Conservation (phyloP, 495 filamentous ascomycete species). For the Ascobolus immersus region DNA sequence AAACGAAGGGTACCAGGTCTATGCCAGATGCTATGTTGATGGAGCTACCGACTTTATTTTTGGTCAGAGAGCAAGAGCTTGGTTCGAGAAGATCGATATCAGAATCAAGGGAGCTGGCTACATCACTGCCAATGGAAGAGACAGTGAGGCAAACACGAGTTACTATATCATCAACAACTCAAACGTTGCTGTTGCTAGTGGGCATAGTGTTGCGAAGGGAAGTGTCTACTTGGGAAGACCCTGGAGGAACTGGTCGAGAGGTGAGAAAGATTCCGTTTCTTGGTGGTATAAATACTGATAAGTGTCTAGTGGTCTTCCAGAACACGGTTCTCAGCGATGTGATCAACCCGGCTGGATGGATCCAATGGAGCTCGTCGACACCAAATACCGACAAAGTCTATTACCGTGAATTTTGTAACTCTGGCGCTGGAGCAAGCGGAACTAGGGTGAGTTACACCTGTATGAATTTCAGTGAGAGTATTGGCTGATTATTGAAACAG, state of each 20-base stretch:
- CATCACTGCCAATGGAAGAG: constrained; percentile 36
- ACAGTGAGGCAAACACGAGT: constrained; percentile 22
- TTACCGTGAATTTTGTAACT: constrained; percentile 35
- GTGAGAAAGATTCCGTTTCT: not conserved
- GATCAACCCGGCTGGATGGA: constrained; percentile 37
- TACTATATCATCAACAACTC: constrained; percentile 41
- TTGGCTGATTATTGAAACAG: constrained; percentile 5
- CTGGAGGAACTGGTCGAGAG: constrained; percentile 31
- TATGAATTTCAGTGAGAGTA: not conserved
- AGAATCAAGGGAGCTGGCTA: constrained; percentile 27
- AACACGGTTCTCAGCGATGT: constrained; percentile 27
- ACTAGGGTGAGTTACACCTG: constrained; percentile 17
- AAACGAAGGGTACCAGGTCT: constrained; percentile 33
- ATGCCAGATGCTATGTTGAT: constrained; percentile 27
- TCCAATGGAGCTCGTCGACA: constrained; percentile 26
- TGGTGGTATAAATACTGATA: no score
- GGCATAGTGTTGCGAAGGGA: constrained; percentile 23
- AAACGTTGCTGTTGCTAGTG: constrained; percentile 22
- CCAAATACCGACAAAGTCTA: constrained; percentile 27
- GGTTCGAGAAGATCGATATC: constrained; percentile 36
- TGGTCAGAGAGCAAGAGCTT: constrained; percentile 31
- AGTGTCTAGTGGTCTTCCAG: constrained; percentile 39
- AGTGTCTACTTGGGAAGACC: constrained; percentile 39
- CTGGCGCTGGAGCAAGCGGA: constrained; percentile 30
- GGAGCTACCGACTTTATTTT: constrained; percentile 47